phyloP scores from a whole-genome alignment of 1,284 basidiomycete genomes.

The Leccinum insigne region DNA sequence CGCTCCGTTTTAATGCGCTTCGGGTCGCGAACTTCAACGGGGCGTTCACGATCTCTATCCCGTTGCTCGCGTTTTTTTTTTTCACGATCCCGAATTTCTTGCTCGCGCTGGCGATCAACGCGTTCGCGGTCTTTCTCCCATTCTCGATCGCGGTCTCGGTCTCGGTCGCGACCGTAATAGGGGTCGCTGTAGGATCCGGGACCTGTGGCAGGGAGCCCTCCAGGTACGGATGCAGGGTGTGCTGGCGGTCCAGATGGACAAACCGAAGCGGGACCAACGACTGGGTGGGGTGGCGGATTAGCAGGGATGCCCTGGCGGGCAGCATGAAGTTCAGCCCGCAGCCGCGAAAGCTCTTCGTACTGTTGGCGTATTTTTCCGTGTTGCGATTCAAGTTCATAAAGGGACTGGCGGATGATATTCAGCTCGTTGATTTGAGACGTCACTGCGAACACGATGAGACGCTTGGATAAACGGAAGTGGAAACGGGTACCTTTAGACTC shows the following conservation, averaged over 20 bases:
- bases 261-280: conserved; percentile 35
- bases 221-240: conserved; percentile 30
- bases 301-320: conserved; percentile 37
- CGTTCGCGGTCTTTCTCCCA: conserved; percentile 40
- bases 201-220: conserved; percentile 30
- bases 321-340: conserved; percentile 64
- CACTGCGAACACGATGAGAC: conserved; percentile 43
- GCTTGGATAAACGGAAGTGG: neutral
- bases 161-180: conserved; percentile 44
- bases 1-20: conserved; percentile 50
- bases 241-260: conserved; percentile 33
- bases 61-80: conserved; percentile 32
- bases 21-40: conserved; percentile 39
- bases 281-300: conserved; percentile 34
- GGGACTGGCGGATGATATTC: conserved; percentile 69
- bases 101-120: conserved; percentile 37
- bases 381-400: conserved; percentile 77
- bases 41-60: conserved; percentile 37
- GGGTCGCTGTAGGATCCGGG: conserved; percentile 39
- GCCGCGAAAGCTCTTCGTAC: conserved; percentile 73
- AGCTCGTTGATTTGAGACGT: conserved; percentile 71
- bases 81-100: conserved; percentile 38
- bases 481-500: conserved; percentile 74
- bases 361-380: conserved; percentile 71
- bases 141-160: conserved; percentile 39